Percentiles rank a stretch among this genome's conserved stretches.
These are phyloP conservation scores for Parastagonospora nodorum DNA, from an alignment of 2,329 filamentous ascomycete species.

Conservation along the genomic window DNA sequence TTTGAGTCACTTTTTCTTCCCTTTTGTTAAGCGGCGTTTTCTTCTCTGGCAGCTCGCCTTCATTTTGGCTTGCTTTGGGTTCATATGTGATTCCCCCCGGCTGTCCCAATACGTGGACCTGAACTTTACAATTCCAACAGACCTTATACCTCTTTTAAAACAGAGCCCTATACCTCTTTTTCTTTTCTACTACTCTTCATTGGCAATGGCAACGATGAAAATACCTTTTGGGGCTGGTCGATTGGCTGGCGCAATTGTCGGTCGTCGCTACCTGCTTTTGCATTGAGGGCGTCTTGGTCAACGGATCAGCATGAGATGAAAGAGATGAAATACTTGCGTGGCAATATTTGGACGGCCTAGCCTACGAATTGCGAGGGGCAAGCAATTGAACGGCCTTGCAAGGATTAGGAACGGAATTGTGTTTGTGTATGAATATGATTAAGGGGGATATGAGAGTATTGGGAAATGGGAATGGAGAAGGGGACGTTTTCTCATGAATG, in stretches of 20 bases:
- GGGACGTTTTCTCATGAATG: no score
- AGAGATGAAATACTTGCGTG: neutral
- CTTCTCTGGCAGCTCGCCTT: neutral
- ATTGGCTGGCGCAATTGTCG: neutral
- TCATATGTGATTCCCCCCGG: constrained; percentile 19
- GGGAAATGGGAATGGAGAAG: no score
- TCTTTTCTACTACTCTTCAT: no score
- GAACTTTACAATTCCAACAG: no score
- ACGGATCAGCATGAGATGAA: neutral
- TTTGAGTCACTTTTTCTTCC: constrained; percentile 1
- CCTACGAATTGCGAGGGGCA: neutral
- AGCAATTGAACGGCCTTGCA: neutral
- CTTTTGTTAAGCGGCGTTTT: constrained; percentile 2
- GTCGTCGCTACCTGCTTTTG: neutral
- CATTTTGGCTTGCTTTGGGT: neutral
- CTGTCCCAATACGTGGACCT: no score
- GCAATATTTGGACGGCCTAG: neutral
- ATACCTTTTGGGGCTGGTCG: neutral
- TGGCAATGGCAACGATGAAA: no score
- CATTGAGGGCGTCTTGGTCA: neutral
- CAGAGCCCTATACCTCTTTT: no score
- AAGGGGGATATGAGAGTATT: neutral
- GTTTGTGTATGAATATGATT: neutral
- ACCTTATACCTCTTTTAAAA: no score
- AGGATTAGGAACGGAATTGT: neutral